Evolutionary conservation across 768 basidiomycete species (phyloP), one percentile per base, ranked within the genome.

Genomic region (Amanita pseudoporphyria): DNA sequence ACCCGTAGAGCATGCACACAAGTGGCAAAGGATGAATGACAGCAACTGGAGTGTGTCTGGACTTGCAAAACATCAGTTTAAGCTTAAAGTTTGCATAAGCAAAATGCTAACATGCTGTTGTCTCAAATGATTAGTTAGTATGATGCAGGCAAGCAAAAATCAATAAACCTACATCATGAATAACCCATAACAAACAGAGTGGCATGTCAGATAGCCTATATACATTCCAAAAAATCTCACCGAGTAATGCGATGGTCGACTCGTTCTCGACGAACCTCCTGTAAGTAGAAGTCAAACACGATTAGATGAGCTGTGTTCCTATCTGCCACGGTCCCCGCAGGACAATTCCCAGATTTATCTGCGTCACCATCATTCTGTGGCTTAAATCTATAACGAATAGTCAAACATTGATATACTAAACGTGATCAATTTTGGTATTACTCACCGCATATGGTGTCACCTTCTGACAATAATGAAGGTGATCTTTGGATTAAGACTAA

Each of bases 401-500:
- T n/a, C n/a, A n/a, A n/a, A 6, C n/a, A n/a, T 32, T 40, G 33
- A 9, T 33, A 28, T 32, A 41, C 21, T 14, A 35, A 47, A 43
- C 13, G 5, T 21, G 40, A 9, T 45, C 35, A n/a, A 33, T 6
- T 13, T 3, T 28, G 26, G 35, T 31, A 36, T 10, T 40, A 41
- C 60, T 28, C 48, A 68, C 59, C 78, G 69, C 45, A 81, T 72
- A 47, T 83, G 82, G 58, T 85, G 82, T 3, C 83, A 73, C 60
- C 91, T 92, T 13, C 85, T 87, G 5, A 91, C 88, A 21, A 91
- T 71, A 45, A 90, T 75, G 18, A 91, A 67, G 0, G 89, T 91
- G 28, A 91, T 84, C 45, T 75, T 79, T 0, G 79, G 78, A 1
- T 69, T 68, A 22, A 88, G 81, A 6, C 69, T 67, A 1, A 84